These are phyloP conservation scores for Picochlorum costavermella DNA, from an alignment of 139 green algal species.

Conservation along the genomic window DNA sequence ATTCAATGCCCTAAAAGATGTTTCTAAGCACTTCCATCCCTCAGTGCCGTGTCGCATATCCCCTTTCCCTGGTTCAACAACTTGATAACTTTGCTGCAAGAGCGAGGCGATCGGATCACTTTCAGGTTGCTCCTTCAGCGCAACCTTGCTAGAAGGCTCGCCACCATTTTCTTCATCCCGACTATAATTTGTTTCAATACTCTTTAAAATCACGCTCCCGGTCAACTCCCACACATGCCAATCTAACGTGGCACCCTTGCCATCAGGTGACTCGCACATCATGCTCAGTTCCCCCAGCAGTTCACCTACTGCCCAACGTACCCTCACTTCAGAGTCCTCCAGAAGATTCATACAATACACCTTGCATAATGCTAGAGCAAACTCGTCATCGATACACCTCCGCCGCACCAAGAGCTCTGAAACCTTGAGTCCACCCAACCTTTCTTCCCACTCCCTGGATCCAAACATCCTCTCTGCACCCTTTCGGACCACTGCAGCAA, in stretches of 20 bases:
- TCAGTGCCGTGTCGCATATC: conserved; percentile 81
- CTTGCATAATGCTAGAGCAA: neutral
- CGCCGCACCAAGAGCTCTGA: conserved; percentile 18
- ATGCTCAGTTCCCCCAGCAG: conserved; percentile 37
- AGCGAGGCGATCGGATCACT: conserved; percentile 26
- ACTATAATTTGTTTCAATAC: conserved; percentile 58
- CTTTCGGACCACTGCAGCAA: conserved; percentile 4
- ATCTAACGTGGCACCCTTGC: too few species aligned
- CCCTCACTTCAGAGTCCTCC: conserved; percentile 52
- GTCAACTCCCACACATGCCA: conserved; percentile 29
- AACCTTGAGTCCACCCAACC: conserved; percentile 42
- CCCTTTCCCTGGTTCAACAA: conserved; percentile 45
- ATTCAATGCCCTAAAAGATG: conserved; percentile 48
- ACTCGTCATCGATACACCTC: neutral
- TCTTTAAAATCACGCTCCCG: conserved; percentile 35
- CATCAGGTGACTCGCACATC: neutral
- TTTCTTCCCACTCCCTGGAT: conserved; percentile 30
- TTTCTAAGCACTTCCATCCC: conserved; percentile 85
- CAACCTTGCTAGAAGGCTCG: neutral
- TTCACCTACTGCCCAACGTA: conserved; percentile 51
- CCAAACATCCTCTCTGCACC: conserved; percentile 22
- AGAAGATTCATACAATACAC: conserved; percentile 13
- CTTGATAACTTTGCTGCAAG: conserved; percentile 29
- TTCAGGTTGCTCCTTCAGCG: neutral
- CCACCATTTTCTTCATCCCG: conserved; percentile 10